Base-by-base conservation (phyloP, 139 green algal species). In the Ettlia oleoabundans region DNA sequence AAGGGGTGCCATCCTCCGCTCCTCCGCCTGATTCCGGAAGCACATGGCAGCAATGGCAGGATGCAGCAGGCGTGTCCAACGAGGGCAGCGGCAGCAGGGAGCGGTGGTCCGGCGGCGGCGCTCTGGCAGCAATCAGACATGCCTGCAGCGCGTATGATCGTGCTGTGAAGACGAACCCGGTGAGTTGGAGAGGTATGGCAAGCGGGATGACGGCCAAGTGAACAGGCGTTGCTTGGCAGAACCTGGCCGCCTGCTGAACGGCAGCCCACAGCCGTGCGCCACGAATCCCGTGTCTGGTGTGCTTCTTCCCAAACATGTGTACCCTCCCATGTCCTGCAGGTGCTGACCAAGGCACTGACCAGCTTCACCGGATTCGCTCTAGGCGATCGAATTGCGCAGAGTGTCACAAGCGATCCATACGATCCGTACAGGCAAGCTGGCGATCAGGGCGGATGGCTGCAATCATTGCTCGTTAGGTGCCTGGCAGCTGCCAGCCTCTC, bases 341-440 rank as follows among this genome's bases (percentile, higher is more conserved):
- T 93, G 9, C 35, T 38, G 1, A 93, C 91, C 28, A 95, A 95
- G 62, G 86, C 88, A 0, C 52, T 82, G 32, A 95, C 89, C 9
- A 86, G 47, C 21, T 85, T 94, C 22, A 42, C 91, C 2, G 92
- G 92, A 15, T 95, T 95, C 64, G 74, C 90, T 1, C 58, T 95
- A 6, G 92, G 92, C 28, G 92, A 95, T 61, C 32, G 89, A 4
- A 76, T 94, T 21, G 92, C 92, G 28, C 92, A 95, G 72, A 58
- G 63, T 19, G 84, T 94, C 15, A 47, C 26, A 3, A 64, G 37
- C 33, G 87, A 73, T 4, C 68, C 63, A 10, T 89, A 91, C 65
- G 86, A 91, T 61, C 28, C 68, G 1, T 10, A 80, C 35, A 78
- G 83, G 70, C 78, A 41, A 4, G 33, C 35, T 19, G 51, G 4